Evolutionary conservation across 164 flowering plant genomes (phyloP), one percentile per base, ranked within the genome.

Genomic region (Aristolochia contorta): DNA sequence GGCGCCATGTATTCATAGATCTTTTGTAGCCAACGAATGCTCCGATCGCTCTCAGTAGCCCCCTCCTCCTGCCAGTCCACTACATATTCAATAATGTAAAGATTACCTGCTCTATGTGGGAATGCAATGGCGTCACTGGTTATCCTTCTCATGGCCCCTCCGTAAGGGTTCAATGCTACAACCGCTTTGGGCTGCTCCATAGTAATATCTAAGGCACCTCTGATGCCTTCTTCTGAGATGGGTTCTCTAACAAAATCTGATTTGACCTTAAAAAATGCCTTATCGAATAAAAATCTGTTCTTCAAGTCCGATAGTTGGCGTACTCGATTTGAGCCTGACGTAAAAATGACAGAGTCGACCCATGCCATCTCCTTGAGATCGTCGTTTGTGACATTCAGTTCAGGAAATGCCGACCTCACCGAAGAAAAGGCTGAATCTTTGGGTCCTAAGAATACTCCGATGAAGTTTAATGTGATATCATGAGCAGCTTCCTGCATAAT

Each of bases 21-120:
- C 43, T 54, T 25, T 53, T 61, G 62, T 22, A 68, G 56, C 69
- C 75, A 68, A 47, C 51, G 47, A 0, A 68, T 60, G 14, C 57
- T 52, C 50, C 23, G 33, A 12, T 56, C 16, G 4, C 46, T 64
- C 53, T 51, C 58, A 16, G n/a, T 23, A 3, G 41, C 53, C 13
- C 54, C 61, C 21, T 57, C 69, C 22, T 58, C 59, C 24, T 66
- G 41, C 74, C 74, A 66, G 13, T 19, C 47, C 16, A 71, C 67
- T 14, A 64, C 5, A 62, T 68, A 72, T 52, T 72, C 65, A 37
- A 72, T 68, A 21, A 61, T 23, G 21, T 61, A 72, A 2, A 64
- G 47, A 58, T 57, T 72, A 18, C 71, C 69, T 18, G 56, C 66
- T 60, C 69, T 60, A 24, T 65, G 69, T 19, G 75, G 71, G 25